Base-by-base conservation (phyloP, 2,329 filamentous ascomycete genomes). In the Salinomyces thailandicus region DNA sequence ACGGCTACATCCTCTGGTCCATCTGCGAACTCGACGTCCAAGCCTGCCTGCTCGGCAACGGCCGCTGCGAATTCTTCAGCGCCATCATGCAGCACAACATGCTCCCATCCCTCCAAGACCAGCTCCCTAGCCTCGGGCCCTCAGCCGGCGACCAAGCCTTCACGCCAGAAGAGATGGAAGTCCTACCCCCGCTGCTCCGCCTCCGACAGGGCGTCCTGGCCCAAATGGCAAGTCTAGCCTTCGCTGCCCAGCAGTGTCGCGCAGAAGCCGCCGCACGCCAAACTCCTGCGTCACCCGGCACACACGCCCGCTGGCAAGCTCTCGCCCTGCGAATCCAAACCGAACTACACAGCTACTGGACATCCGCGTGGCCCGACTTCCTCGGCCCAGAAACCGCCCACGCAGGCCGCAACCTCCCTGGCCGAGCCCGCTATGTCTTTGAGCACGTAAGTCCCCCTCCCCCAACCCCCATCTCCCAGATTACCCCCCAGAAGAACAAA, bases 1-100 rank as follows among this genome's bases (percentile, higher is more conserved):
- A 67, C 40, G 64, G 66, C 2, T 71, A 69, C 44, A 60, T 75
- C 4, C 51, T 74, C 12, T 74, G 71, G 69, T 67, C 63, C 53
- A 62, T 73, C 24, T 67, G 66, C 46, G 63, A 63, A 37, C 65
- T 76, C 30, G 73, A 76, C 45, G 57, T 72, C n/a, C 67, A 73
- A 44, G 69, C 69, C 11, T 61, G 72, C 19, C 50, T 76, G 31
- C 68, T 69, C 36, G 70, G 68, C 9, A 64, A 63, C 28, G 69
- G 71, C 2, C 62, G 54, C 0, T 70, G 71, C 32, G 62, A 66
- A 11, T 71, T 73, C 48, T 57, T 70, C 5, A 59, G 59, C n/a
- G 59, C 61, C 1, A 59, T 69, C 42, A 51, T 71, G 18, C 60
- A 64, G 33, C 55, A 67, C 41, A 62, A 67, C 39, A 58, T 72